Base-by-base conservation (phyloP, 2,329 filamentous ascomycete genomes). In the Clonostachys sp. region DNA sequence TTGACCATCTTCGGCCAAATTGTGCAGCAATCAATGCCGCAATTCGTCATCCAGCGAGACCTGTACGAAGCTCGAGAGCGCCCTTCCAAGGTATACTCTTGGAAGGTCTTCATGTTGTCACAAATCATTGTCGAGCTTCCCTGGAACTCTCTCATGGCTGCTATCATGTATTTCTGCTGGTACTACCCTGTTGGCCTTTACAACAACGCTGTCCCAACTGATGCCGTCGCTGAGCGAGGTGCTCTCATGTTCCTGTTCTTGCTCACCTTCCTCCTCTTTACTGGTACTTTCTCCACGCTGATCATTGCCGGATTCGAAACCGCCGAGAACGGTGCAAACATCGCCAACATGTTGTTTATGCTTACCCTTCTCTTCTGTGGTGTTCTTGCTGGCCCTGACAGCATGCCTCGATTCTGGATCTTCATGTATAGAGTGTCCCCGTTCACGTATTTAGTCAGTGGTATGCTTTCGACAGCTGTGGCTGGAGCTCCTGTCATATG, bases 141-240 rank as follows among this genome's bases (percentile, higher is more conserved):
- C 0, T 96, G 88, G 84, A 90, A 95, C 61, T 78, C 83, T 0
- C 66, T 94, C 41, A 85, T 88, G 76, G 80, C 83, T 5, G 75
- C 84, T n/a, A 68, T 95, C 53, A 85, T 91, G 71, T 95, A 75
- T 73, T 76, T 89, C 59, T 84, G 77, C 63, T 92, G 87, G 81
- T 96, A 95, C 73, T 96, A 91, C 62, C 89, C 90, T 2, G 80
- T 95, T 47, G 89, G 88, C 3, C 77, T 94, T 10, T 83, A 89
- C 64, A 67, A 70, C 50, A 91, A 92, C 59, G 87, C 87, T 3
- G 68, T 74, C 14, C 72, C 73, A 1, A 81, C 81, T 5, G 77
- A 77, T 50, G 71, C 82, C 52, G 78, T 85, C 2, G 61, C 77
- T 6, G 81, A 89, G 57, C 87, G 89, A 33, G 87, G 89, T 10